Evolutionary conservation across 2,329 filamentous ascomycete species (phyloP).

Genomic region (Penicillium sp.): DNA sequence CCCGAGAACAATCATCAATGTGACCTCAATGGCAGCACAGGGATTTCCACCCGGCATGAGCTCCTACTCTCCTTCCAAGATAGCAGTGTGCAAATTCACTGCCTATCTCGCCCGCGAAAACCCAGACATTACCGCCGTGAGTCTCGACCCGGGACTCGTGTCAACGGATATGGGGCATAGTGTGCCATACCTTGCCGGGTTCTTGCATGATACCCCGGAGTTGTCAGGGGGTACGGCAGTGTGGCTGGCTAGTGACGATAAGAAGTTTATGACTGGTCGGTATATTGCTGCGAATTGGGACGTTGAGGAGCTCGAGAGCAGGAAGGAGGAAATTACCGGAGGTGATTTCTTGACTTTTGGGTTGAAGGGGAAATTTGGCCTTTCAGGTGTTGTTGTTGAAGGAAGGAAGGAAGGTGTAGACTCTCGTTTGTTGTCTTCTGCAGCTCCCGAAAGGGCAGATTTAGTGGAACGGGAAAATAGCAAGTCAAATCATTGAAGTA

Average conservation of each 20-base stretch:
- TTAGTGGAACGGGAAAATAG: too few relatives aligned
- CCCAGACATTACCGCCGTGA: conserved; percentile 35
- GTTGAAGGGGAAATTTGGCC: conserved; percentile 8
- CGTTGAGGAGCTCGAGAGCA: conserved; percentile 20
- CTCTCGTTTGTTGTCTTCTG: background rate
- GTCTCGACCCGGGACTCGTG: conserved; percentile 40
- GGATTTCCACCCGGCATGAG: conserved; percentile 24
- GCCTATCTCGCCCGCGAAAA: conserved; percentile 37
- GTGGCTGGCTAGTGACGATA: conserved; percentile 18
- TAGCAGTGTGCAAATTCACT: conserved; percentile 34
- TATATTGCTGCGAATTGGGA: conserved; percentile 21
- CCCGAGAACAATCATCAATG: conserved; percentile 31
- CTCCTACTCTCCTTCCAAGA: conserved; percentile 38
- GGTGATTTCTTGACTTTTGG: conserved; percentile 5
- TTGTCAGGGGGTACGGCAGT: conserved; percentile 18
- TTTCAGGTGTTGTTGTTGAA: conserved; percentile 3
- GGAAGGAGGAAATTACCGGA: conserved; percentile 17
- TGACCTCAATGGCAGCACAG: conserved; percentile 27
- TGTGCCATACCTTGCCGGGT: conserved; percentile 13
- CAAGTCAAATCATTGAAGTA: too few relatives aligned
- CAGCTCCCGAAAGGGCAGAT: too few relatives aligned
- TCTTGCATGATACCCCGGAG: conserved; percentile 14
- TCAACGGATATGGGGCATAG: conserved; percentile 34
- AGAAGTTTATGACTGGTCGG: conserved; percentile 16
- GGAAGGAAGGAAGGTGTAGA: background rate